Evolutionary conservation across 2,329 filamentous ascomycete genomes (phyloP).

Genomic region (Cercospora sp.): DNA sequence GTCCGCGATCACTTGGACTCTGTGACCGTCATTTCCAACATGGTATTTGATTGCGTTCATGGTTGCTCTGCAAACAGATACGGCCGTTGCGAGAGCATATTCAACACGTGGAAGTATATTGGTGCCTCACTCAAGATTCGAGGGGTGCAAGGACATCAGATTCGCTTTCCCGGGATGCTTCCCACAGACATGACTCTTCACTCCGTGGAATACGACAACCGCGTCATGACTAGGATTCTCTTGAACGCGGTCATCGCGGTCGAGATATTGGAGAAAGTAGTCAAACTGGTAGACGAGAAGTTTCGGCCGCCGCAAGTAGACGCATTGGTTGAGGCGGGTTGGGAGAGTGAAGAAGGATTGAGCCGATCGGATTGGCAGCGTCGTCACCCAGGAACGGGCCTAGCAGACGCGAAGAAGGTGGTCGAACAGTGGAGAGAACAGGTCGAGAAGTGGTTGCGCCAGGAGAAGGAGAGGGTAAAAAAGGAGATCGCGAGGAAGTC

Average conservation of each 20-base stretch:
- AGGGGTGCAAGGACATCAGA: not conserved
- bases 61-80: not conserved
- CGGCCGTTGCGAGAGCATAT: not conserved
- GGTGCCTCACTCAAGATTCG: constrained; percentile 1
- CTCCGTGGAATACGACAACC: not conserved
- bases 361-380: not conserved
- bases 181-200: not conserved
- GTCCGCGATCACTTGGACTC: not conserved
- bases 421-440: not conserved
- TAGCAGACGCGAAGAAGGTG: not conserved
- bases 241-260: not conserved
- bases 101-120: not conserved
- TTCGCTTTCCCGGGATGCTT: not conserved
- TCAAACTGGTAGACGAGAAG: not conserved
- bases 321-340: not conserved
- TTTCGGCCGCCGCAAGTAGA: not conserved
- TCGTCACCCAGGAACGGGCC: not conserved
- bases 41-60: not conserved
- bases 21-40: not conserved
- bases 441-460: not conserved
- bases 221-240: not conserved
- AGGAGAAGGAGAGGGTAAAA: not conserved
- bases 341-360: not conserved
- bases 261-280: not conserved
- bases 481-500: not conserved